Percentiles rank a stretch among this genome's conserved stretches.
Conservation (phyloP, 2,329 filamentous ascomycete genomes). For the Verticillium isaacii region DNA sequence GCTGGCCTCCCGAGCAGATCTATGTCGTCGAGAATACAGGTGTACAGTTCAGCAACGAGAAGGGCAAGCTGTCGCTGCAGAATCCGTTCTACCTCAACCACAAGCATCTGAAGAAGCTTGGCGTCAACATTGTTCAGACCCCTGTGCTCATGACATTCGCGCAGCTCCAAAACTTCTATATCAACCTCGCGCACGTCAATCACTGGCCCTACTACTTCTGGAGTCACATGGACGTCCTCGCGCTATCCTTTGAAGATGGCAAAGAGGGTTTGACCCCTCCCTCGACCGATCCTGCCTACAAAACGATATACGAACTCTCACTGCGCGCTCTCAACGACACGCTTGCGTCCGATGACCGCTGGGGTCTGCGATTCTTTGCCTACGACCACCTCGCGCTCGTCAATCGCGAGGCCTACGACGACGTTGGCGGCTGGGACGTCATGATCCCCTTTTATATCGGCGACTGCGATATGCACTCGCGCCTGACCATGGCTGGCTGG, state of each 20-base stretch:
- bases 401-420: constrained; percentile 45
- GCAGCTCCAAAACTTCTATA: constrained; percentile 51
- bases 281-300: constrained; percentile 31
- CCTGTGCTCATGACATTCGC: constrained; percentile 49
- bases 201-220: constrained; percentile 49
- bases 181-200: constrained; percentile 37
- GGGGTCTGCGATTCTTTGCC: constrained; percentile 51
- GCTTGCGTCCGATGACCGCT: constrained; percentile 27
- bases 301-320: constrained; percentile 34
- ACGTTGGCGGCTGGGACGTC: constrained; percentile 52
- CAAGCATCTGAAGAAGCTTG: constrained; percentile 40
- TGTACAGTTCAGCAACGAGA: constrained; percentile 46
- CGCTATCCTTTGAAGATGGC: constrained; percentile 34
- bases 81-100: constrained; percentile 56
- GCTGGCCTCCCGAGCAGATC: constrained; percentile 53
- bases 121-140: constrained; percentile 45
- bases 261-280: constrained; percentile 9
- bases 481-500: constrained; percentile 41
- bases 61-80: constrained; percentile 41
- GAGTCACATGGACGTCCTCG: constrained; percentile 51
- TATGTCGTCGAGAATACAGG: constrained; percentile 57
- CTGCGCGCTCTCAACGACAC: constrained; percentile 28
- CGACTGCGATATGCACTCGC: constrained; percentile 51
- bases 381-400: constrained; percentile 55
- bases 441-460: constrained; percentile 54